Evolutionary conservation across 805 yeast genomes (phyloP).

Genomic region (Metschnikowia vanudenii): DNA sequence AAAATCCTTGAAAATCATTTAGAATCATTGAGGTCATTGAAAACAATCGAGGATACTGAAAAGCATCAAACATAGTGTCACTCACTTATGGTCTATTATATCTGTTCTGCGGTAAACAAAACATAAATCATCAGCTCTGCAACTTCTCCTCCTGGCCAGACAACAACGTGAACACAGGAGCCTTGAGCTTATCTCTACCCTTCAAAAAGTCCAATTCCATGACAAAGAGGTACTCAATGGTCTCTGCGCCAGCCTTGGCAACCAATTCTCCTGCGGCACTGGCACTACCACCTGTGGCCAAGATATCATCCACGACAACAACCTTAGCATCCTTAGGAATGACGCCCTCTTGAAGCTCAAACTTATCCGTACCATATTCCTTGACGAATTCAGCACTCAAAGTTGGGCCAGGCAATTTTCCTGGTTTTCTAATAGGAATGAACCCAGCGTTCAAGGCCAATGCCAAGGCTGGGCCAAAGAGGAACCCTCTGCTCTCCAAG

Average conservation of each 20-base stretch:
- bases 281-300: slow-evolving; percentile 98
- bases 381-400: slow-evolving; percentile 72
- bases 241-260: slow-evolving; percentile 59
- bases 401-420: slow-evolving; percentile 89
- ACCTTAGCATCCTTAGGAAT: slow-evolving; percentile 80
- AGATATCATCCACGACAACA: slow-evolving; percentile 89
- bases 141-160: slow-evolving; percentile 70
- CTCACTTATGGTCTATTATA: background rate
- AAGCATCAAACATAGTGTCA: background rate
- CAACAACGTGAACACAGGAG: slow-evolving; percentile 86
- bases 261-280: slow-evolving; percentile 88
- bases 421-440: slow-evolving; percentile 92
- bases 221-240: slow-evolving; percentile 80
- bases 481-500: slow-evolving; percentile 93
- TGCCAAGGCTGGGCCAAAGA: slow-evolving; percentile 95
- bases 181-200: slow-evolving; percentile 83
- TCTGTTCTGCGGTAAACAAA: no score
- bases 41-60: no score
- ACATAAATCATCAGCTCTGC: slow-evolving; percentile 1
- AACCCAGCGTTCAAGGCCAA: slow-evolving; percentile 86
- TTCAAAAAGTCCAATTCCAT: slow-evolving; percentile 94
- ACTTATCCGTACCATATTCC: slow-evolving; percentile 90
- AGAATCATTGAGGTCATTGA: no score
- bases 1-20: no score
- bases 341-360: slow-evolving; percentile 83